Conservation (phyloP, 441 rosid genomes). For the Gossypium aridum region DNA sequence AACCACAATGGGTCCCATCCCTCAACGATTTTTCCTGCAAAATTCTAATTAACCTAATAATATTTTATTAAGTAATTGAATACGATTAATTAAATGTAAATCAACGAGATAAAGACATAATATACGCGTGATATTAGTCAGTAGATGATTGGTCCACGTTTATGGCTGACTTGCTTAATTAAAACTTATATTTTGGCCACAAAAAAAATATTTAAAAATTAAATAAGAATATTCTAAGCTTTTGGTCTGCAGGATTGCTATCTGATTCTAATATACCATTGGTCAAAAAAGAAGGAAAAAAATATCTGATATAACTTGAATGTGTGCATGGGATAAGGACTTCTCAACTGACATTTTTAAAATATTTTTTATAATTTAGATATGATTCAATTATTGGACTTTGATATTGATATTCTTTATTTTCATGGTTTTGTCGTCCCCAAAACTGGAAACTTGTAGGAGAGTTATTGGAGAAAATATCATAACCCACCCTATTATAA, state of each 20-base stretch:
- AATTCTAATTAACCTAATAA: not conserved
- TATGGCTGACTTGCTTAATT: too few species aligned
- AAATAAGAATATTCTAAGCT: not conserved
- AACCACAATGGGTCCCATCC: not conserved
- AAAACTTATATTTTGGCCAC: not conserved
- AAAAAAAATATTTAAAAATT: not conserved
- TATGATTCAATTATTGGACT: not conserved
- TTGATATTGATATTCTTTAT: not conserved
- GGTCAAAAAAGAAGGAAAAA: too few species aligned
- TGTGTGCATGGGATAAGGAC: not conserved
- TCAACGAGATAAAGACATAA: not conserved
- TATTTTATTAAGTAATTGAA: not conserved
- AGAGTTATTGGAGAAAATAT: not conserved
- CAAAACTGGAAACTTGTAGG: not conserved
- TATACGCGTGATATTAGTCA: constrained; percentile 22
- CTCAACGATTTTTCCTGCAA: not conserved
- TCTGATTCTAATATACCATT: not conserved
- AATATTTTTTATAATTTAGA: too few species aligned
- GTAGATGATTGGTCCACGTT: constrained; percentile 28
- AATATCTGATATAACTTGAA: too few species aligned
- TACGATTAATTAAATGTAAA: constrained; percentile 4
- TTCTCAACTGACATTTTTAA: not conserved
- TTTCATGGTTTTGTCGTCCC: not conserved
- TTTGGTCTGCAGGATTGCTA: not conserved
- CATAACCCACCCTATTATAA: too few species aligned